Base-by-base conservation (phyloP, 441 rosid genomes). In the Pelargonium exstipulatum region DNA sequence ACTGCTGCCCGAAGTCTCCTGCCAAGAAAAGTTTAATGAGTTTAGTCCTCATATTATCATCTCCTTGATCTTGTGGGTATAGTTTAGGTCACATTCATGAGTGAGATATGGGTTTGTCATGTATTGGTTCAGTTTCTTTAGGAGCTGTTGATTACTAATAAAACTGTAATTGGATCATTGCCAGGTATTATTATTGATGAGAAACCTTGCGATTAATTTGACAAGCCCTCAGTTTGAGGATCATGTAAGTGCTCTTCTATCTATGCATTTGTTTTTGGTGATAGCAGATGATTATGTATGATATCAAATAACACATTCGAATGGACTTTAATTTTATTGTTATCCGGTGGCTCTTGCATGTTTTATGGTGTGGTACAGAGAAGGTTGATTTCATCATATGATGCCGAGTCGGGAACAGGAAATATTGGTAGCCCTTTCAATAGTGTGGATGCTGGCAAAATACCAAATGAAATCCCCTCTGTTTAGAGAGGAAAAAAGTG, bases 191-290 rank as follows among this genome's bases (percentile, higher is more conserved):
- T 18, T 57, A 9, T 57, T 57, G 29, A 57, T 57, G 62, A 57
- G 62, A 20, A 57, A 57, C 62, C 29, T 57, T 6, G 20, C 62
- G 2, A 57, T 57, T 20, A 57, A 57, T 57, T 9, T 57, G 26
- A 57, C 62, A 24, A 57, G 62, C 9, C 62, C 62, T 18, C 62
- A 57, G 26, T 57, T 57, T 18, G 62, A 57, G 62, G 12, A 57
- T 18, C 29, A 57, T 57, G 62, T 57, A 57, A 57, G 62, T 57
- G 1, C 18, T 51, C 16, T 12, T 49, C 0, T 12, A 4, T 49
- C 14, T 49, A 4, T n/a, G 14, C 16, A 35, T 35, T 3, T 35
- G 8, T 35, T 35, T 5, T 35, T 5, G 40, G 40, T 35, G 40
- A 35, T 0, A n/a, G n/a, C n/a, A n/a, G n/a, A n/a, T n/a, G n/a